Percentiles rank a stretch among this genome's conserved stretches.
These are phyloP conservation scores for Barnettozyma salicaria DNA, from an alignment of 805 yeast genomes.

Conservation along the genomic window DNA sequence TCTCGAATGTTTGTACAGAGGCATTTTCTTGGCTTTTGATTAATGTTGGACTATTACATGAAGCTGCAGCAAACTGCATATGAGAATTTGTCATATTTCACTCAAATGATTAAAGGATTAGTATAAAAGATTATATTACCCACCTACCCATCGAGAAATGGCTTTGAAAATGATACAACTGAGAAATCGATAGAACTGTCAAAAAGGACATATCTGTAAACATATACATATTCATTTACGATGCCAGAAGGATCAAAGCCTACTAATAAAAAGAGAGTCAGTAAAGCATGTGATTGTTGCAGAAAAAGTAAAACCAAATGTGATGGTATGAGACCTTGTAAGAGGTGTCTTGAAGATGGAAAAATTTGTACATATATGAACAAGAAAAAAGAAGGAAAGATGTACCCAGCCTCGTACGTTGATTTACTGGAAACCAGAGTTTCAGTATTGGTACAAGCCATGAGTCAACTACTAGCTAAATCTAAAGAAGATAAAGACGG, in stretches of 20 bases:
- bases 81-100: too few relatives aligned
- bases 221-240: slow-evolving; percentile 3
- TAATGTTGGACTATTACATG: too few relatives aligned
- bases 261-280: slow-evolving; percentile 27
- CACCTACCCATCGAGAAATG: too few relatives aligned
- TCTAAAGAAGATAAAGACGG: slow-evolving; percentile 10
- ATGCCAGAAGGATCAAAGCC: slow-evolving; percentile 2
- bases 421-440: slow-evolving; percentile 45
- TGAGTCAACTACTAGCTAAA: slow-evolving; percentile 25
- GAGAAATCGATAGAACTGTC: too few relatives aligned
- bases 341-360: slow-evolving; percentile 46
- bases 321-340: slow-evolving; percentile 44
- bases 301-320: slow-evolving; percentile 40
- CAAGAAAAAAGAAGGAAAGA: slow-evolving; percentile 42
- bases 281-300: slow-evolving; percentile 43
- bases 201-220: too few relatives aligned
- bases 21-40: too few relatives aligned
- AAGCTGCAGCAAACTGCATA: too few relatives aligned
- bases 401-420: slow-evolving; percentile 40
- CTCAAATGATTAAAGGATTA: too few relatives aligned
- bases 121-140: too few relatives aligned
- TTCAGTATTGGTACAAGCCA: slow-evolving; percentile 39
- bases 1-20: too few relatives aligned
- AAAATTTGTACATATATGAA: slow-evolving; percentile 53
- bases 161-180: too few relatives aligned